Evolutionary conservation across 192 early-diverging fungal genomes (phyloP), one percentile per base, ranked within the genome.

Genomic region (Powellomyces hirtus): DNA sequence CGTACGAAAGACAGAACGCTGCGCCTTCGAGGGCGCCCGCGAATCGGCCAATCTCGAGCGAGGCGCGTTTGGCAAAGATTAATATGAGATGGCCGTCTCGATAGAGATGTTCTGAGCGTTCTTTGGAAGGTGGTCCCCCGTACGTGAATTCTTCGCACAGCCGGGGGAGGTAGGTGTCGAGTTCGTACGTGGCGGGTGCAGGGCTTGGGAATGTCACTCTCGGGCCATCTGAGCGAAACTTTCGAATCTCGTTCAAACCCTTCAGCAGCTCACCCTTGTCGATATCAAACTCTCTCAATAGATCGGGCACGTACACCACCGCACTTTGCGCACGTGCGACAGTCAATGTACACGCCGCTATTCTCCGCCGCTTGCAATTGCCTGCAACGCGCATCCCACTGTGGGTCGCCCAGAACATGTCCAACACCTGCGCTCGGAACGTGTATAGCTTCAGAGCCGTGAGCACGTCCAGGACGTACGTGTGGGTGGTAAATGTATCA

Each of bases 1-100:
- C 62, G 46, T 49, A 64, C 5, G 62, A 42, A 20, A 64, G 31
- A 50, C 40, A 49, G 6, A 24, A 24, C 0, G 62, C 62, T 30
- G 62, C 62, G 22, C 29, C 62, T 30, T n/a, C 62, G 14, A 45
- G 22, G 13, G 10, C 35, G 4, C 29, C 62, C 29, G 62, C 24
- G 18, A 6, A 20, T 46, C 33, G 46, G 18, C 62, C 62, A 33
- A 35, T 14, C 0, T 64, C 45, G 33, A 49, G 29, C 1, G n/a
- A 5, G 24, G 20, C 29, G 16, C 44, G 31, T 31, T 51, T 44
- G 40, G 44, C 40, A 22, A 29, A n/a, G n/a, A n/a, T 22, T n/a
- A 64, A 46, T 27, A 64, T 56, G 4, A 56, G 4, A 16, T 33
- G 22, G 3, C 27, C 53, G 26, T 16, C 16, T 30, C 4, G 24